Percentiles rank a stretch among this genome's conserved stretches.
These are phyloP conservation scores for Apophysomyces elegans DNA, from an alignment of 371 early-diverging fungal species.

Conservation along the genomic window DNA sequence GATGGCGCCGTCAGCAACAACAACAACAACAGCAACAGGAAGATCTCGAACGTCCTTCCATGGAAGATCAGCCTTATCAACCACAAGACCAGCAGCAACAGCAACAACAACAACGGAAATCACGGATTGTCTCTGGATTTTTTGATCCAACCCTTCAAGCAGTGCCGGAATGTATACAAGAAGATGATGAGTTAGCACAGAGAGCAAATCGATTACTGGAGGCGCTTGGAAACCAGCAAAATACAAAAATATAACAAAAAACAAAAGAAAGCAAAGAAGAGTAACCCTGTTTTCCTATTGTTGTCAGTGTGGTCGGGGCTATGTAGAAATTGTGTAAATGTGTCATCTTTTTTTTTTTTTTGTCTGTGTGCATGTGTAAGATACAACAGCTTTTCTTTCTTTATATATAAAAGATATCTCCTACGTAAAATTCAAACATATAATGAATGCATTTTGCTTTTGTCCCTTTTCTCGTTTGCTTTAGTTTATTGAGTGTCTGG, in stretches of 20 bases:
- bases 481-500: no score
- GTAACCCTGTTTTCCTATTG: no score
- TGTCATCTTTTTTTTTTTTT: no score
- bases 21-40: conserved; percentile 15
- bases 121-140: conserved; percentile 8
- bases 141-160: conserved; percentile 13
- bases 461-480: background rate
- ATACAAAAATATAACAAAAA: no score
- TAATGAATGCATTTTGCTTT: background rate
- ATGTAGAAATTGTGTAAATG: no score
- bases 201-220: conserved; percentile 3
- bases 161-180: conserved; percentile 4
- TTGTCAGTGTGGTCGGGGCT: no score
- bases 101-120: conserved; percentile 1
- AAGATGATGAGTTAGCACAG: conserved; percentile 13
- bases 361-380: no score
- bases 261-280: no score
- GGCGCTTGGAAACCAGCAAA: background rate
- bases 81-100: background rate
- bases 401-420: no score
- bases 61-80: background rate
- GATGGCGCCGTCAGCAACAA: conserved; percentile 21
- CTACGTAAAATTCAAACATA: background rate
- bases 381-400: no score
- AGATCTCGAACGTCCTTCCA: conserved; percentile 9